A percentile compares a stretch with the other conserved stretches of the same genome.
Conservation (phyloP, 257 asterid species). For the Rhazya stricta region DNA sequence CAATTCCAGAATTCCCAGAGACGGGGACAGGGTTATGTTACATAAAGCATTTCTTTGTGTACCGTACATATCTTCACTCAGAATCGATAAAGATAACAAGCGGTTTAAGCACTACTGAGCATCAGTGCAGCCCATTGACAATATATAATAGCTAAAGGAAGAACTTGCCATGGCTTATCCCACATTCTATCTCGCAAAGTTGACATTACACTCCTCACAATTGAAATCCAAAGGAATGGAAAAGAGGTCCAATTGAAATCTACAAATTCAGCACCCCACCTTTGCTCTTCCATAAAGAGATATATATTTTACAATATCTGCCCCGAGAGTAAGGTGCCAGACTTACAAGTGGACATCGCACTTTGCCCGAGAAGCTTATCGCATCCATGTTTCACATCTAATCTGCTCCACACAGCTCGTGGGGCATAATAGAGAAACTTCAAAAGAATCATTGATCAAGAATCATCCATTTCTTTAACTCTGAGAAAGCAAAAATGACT, state of each 20-base stretch:
- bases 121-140: too few relatives aligned
- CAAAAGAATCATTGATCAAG: slow-evolving; percentile 23
- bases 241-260: not conserved
- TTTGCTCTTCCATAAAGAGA: not conserved
- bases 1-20: not conserved
- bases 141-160: too few relatives aligned
- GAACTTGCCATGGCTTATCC: too few relatives aligned
- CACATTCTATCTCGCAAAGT: too few relatives aligned
- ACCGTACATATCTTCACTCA: too few relatives aligned
- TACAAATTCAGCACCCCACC: not conserved
- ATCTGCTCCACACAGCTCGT: slow-evolving; percentile 48
- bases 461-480: not conserved
- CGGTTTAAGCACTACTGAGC: too few relatives aligned
- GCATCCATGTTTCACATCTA: slow-evolving; percentile 59
- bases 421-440: slow-evolving; percentile 36
- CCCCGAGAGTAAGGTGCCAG: slow-evolving; percentile 21
- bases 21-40: not conserved
- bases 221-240: not conserved
- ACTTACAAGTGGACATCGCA: slow-evolving; percentile 56
- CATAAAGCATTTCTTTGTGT: not conserved
- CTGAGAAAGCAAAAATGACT: not conserved
- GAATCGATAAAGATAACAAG: too few relatives aligned
- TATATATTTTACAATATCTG: slow-evolving; percentile 34
- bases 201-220: too few relatives aligned
- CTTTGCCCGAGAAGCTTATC: slow-evolving; percentile 66